phyloP scores from a whole-genome alignment of 1,284 basidiomycete genomes.

The Polyporus tsugae region DNA sequence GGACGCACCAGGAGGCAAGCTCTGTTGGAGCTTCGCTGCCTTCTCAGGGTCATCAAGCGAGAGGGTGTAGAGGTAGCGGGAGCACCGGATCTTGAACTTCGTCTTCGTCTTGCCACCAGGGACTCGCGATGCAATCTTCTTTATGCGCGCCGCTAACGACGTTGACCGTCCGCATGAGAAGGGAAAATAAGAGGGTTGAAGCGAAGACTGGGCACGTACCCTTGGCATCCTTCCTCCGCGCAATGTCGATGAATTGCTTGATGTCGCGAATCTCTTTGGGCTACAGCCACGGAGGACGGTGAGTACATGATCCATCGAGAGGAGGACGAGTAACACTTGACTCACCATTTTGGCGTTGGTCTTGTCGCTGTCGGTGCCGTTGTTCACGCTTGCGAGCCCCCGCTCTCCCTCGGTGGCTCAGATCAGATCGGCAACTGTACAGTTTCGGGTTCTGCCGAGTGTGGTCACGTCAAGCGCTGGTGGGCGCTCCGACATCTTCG shows the following conservation, averaged over 20 bases:
- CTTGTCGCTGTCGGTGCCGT: constrained; percentile 29
- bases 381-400: constrained; percentile 2
- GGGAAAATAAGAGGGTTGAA: constrained; percentile 34
- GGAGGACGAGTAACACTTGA: background rate
- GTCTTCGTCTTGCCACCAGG: constrained; percentile 83
- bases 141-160: constrained; percentile 89
- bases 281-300: constrained; percentile 50
- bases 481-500: too few relatives aligned
- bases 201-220: constrained; percentile 54
- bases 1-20: constrained; percentile 90
- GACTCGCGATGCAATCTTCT: constrained; percentile 83
- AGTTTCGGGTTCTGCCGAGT: constrained; percentile 20
- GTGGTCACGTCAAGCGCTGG: background rate
- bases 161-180: constrained; percentile 1
- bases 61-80: constrained; percentile 97
- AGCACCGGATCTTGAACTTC: constrained; percentile 99
- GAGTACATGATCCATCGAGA: background rate
- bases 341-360: constrained; percentile 40
- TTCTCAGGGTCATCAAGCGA: constrained; percentile 96
- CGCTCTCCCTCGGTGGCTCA: constrained; percentile 27
- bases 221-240: constrained; percentile 87
- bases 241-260: constrained; percentile 98
- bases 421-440: constrained; percentile 33
- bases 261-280: constrained; percentile 99
- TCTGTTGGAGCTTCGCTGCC: constrained; percentile 98